phyloP scores from a whole-genome alignment of 1,284 basidiomycete species.

The Ceratobasidium sp. region DNA sequence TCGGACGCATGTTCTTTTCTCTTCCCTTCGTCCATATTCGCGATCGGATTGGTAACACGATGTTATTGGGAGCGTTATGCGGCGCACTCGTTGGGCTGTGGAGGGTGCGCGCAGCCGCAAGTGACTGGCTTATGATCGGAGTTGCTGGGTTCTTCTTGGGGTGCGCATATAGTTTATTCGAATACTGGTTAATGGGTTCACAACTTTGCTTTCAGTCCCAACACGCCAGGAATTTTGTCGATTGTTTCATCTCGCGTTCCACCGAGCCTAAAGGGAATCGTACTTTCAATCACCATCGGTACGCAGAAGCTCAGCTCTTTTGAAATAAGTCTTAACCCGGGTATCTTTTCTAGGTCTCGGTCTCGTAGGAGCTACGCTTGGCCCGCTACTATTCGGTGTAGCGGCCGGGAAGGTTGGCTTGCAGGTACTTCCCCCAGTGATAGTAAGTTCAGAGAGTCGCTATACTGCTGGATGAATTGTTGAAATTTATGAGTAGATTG shows the following conservation, averaged over 20 bases:
- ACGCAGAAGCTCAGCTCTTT: neutral
- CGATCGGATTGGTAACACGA: constrained; percentile 26
- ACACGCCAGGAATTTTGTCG: constrained; percentile 29
- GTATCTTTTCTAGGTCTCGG: constrained; percentile 11
- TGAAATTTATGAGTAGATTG: neutral
- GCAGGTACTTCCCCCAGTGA: constrained; percentile 10
- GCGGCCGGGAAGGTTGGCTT: constrained; percentile 17
- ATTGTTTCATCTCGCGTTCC: constrained; percentile 26
- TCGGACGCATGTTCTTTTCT: constrained; percentile 33
- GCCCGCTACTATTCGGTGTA: constrained; percentile 22
- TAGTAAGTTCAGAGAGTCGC: neutral
- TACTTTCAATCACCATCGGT: constrained; percentile 25
- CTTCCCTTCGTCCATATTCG: constrained; percentile 30
- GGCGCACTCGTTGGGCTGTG: constrained; percentile 14
- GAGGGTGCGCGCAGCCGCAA: neutral
- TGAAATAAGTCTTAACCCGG: neutral
- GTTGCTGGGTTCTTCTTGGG: constrained; percentile 34
- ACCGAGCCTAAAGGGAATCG: constrained; percentile 14
- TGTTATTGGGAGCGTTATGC: constrained; percentile 10
- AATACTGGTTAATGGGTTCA: neutral
- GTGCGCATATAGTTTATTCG: constrained; percentile 10
- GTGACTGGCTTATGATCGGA: constrained; percentile 13
- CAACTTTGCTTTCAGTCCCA: neutral
- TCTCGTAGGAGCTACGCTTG: constrained; percentile 26
- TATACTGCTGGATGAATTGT: neutral